These are phyloP conservation scores for Cicer judaicum DNA, from an alignment of 306 rosid genomes.

Conservation along the genomic window DNA sequence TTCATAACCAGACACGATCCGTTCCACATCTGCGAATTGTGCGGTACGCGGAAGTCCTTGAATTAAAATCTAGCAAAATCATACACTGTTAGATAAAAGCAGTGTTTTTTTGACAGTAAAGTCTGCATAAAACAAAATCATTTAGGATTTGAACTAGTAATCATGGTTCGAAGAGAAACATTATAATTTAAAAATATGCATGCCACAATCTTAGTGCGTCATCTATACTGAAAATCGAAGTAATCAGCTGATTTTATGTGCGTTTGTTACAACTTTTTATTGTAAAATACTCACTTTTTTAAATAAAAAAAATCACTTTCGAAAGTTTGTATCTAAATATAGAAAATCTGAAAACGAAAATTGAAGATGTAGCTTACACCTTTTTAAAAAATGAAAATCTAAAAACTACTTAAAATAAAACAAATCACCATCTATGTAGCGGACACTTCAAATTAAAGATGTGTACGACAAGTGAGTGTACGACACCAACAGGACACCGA, in stretches of 20 bases:
- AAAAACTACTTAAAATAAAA: no score
- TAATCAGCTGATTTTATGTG: background rate
- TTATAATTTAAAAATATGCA: background rate
- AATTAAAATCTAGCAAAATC: conserved; percentile 63
- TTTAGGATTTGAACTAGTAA: conserved; percentile 33
- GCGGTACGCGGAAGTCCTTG: conserved; percentile 64
- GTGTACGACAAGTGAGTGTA: no score
- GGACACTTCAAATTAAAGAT: no score
- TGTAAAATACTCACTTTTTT: no score
- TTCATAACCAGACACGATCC: conserved; percentile 64
- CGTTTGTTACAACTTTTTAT: no score
- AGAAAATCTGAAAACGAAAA: no score
- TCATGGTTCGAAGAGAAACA: background rate
- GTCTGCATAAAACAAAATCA: conserved; percentile 5
- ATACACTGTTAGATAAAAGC: conserved; percentile 32
- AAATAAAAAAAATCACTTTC: no score
- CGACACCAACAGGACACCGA: no score
- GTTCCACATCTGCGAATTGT: conserved; percentile 52
- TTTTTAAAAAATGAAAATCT: no score
- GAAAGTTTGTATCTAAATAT: no score
- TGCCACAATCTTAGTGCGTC: background rate
- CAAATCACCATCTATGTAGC: no score
- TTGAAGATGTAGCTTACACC: no score
- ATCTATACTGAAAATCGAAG: background rate
- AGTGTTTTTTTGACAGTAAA: conserved; percentile 22